Conservation (phyloP, 2,329 filamentous ascomycete species). For the Alternaria conjuncta region DNA sequence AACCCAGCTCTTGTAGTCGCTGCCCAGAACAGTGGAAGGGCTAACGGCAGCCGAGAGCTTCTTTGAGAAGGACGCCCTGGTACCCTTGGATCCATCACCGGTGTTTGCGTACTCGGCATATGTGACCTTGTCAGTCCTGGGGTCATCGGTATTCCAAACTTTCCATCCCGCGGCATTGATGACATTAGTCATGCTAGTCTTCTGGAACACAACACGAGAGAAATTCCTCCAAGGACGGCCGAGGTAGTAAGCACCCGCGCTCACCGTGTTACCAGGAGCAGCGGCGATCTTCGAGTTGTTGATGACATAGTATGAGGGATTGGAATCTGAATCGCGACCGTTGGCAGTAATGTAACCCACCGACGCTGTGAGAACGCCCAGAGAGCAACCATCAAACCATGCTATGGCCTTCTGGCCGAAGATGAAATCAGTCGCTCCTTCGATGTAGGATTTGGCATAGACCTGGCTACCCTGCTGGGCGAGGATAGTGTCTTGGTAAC, state of each 20-base stretch:
- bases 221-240: constrained; percentile 62
- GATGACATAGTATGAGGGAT: constrained; percentile 61
- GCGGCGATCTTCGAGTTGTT: constrained; percentile 59
- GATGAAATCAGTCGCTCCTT: constrained; percentile 66
- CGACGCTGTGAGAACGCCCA: constrained; percentile 53
- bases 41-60: constrained; percentile 50
- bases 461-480: constrained; percentile 59
- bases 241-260: constrained; percentile 55
- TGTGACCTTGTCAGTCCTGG: constrained; percentile 59
- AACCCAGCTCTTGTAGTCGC: constrained; percentile 39
- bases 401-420: constrained; percentile 61
- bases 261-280: constrained; percentile 48
- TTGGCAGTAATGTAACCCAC: constrained; percentile 52
- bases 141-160: constrained; percentile 59
- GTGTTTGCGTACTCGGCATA: constrained; percentile 68
- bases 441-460: constrained; percentile 63
- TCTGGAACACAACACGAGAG: constrained; percentile 60
- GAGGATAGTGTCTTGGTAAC: constrained; percentile 63
- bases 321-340: constrained; percentile 38
- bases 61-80: constrained; percentile 58
- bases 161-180: constrained; percentile 67
- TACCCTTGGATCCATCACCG: constrained; percentile 62
- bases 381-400: constrained; percentile 60
- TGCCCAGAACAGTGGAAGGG: constrained; percentile 56
- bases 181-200: constrained; percentile 59